Evolutionary conservation across 345 rosid species (phyloP), one percentile per base, ranked within the genome.

Genomic region (Fremontodendron californicum): DNA sequence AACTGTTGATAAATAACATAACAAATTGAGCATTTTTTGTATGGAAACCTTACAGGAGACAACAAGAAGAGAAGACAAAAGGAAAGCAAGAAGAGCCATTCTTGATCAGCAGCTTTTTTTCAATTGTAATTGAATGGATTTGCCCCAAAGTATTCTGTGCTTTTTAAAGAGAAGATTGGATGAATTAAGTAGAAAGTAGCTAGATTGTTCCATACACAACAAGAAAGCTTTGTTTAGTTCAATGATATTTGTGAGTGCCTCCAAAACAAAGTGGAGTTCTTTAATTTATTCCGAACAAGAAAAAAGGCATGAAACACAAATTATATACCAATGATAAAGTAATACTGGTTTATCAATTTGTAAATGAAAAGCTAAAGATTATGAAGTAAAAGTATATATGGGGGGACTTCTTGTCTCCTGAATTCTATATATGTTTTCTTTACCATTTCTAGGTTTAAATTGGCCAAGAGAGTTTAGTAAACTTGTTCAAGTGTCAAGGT

Each of bases 301-400:
- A 23, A 67, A 64, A 43, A 10, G 73, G 19, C 54, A 68, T 43
- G 54, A 43, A 43, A 42, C 49, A 29, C 1, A 13, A 9, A 60
- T n/a, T 60, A 61, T 61, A 13, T 54, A 21, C 60, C 60, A 2
- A 54, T 58, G 33, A 25, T 58, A 58, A 58, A 58, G 15, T 58
- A 25, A 25, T 25, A 25, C 11, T 58, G 35, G 63, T 25, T 57
- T 25, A 52, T 23, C 11, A 57, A 21, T 29, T 61, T 15, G n/a
- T 23, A 43, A 13, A 68, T 49, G 54, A 68, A 68, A 68, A 68
- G 73, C 54, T 25, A 23, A 68, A 68, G 73, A 23, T 68, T 43
- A 68, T 68, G 73, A 68, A 5, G 35, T 15, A 13, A 61, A 27
- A 29, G 65, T 9, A 0, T 40, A 66, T 10, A 40, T 7, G 46